Evolutionary conservation across 257 asterid genomes (phyloP), one percentile per base, ranked within the genome.

Genomic region (Nemophila menziesii): DNA sequence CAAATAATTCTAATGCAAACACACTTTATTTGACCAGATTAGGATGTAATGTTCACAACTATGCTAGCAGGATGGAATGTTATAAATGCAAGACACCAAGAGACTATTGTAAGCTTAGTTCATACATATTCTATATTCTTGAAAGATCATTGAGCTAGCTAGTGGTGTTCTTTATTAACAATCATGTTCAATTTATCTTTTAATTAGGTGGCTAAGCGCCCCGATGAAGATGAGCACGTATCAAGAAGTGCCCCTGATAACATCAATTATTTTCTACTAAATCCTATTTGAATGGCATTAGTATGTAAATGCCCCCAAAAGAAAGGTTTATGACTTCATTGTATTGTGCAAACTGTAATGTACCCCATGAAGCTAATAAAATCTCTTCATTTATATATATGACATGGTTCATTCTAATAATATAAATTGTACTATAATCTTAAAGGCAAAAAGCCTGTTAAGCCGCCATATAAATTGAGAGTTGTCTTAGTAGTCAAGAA

Each of bases 31-130:
- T 36, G 19, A 4, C n/a, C 75, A 75, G 94, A 62, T 16, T 48
- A 36, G 90, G 80, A 48, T 81, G 95, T 34, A 73, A 82, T 43
- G 65, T 60, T 54, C 95, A 84, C 22, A 80, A 83, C 49, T 83
- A 80, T 55, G 95, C 95, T 16, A 69, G 76, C 69, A 80, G 92
- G 69, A 54, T 43, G 43, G 81, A 77, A 65, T 84, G 95, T 44
- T 72, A 54, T 22, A 80, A 72, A 57, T 84, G 93, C 86, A 75
- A 58, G 49, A 51, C 72, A 5, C 79, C 82, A 0, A 68, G 55
- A 62, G 92, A 71, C 54, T 77, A 39, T 54, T 73, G 94, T 75
- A 63, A 54, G 70, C 39, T 36, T 19, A 29, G 8, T 29, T 10
- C 33, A 26, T 26, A 22, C 18, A 15, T 45, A 8, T 49, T 15